Evolutionary conservation across 495 filamentous ascomycete genomes (phyloP).

Genomic region (Neurospora cerealis): DNA sequence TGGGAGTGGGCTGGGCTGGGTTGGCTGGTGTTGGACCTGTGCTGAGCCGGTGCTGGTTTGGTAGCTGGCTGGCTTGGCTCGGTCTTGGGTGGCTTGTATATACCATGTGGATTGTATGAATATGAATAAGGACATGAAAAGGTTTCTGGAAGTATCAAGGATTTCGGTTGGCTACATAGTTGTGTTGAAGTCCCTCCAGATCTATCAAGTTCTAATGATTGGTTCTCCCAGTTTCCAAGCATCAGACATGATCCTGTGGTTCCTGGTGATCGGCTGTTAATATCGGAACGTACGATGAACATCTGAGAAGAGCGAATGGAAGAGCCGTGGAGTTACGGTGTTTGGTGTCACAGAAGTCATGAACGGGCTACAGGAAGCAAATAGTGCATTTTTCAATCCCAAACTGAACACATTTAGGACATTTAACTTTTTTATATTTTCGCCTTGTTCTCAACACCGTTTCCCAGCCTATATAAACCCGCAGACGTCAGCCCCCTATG

Average conservation of each 20-base stretch:
- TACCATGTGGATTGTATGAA: background rate
- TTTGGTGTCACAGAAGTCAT: background rate
- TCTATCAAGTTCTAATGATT: background rate
- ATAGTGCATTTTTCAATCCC: background rate
- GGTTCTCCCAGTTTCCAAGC: background rate
- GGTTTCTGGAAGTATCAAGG: background rate
- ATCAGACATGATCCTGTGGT: background rate
- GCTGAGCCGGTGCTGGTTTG: background rate
- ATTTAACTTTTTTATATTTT: background rate
- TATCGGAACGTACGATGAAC: background rate
- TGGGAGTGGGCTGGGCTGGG: too few relatives aligned
- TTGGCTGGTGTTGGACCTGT: too few relatives aligned
- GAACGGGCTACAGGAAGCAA: background rate
- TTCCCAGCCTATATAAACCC: background rate
- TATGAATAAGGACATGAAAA: background rate
- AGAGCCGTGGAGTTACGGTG: background rate
- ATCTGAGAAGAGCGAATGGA: background rate
- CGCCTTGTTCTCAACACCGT: background rate
- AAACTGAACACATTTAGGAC: background rate
- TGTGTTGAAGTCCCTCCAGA: background rate
- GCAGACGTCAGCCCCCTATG: background rate
- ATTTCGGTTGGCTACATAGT: background rate
- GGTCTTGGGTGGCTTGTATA: background rate
- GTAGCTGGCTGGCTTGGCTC: background rate
- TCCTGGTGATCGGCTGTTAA: background rate